Evolutionary conservation across 164 flowering plant species (phyloP).

Genomic region (Berberis vulgaris): DNA sequence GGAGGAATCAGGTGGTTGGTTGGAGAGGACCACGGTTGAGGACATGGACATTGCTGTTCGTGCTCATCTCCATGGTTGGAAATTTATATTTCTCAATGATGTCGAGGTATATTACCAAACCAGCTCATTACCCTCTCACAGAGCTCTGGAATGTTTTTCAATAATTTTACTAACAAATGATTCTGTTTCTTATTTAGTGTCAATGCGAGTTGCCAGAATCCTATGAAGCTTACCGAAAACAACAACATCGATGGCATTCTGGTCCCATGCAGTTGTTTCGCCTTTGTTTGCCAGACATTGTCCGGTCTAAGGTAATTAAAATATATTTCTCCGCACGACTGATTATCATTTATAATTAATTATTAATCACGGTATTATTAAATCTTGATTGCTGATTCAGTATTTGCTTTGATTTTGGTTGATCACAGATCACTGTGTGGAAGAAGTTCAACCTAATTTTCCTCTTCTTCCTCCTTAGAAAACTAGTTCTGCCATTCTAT

Average conservation of each 20-base stretch:
- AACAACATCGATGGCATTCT: constrained; percentile 99
- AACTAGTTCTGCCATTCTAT: constrained; percentile 85
- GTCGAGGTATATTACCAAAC: constrained; percentile 56
- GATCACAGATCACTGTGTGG: constrained; percentile 71
- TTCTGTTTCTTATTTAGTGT: constrained; percentile 41
- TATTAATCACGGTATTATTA: not conserved
- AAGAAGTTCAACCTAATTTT: constrained; percentile 89
- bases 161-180: not conserved
- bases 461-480: constrained; percentile 89
- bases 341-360: not conserved
- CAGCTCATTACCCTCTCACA: not conserved
- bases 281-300: constrained; percentile 77
- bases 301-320: constrained; percentile 62
- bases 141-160: not conserved
- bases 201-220: constrained; percentile 96
- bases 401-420: not conserved
- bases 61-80: constrained; percentile 96
- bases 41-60: constrained; percentile 99
- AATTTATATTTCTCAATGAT: constrained; percentile 83
- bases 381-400: not conserved
- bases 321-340: not conserved
- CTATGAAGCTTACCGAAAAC: constrained; percentile 96
- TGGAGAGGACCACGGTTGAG: constrained; percentile 97
- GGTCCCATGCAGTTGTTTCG: constrained; percentile 99
- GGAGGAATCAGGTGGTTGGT: constrained; percentile 97